Base-by-base conservation (phyloP, 345 rosid species). In the Salix suchowensis region DNA sequence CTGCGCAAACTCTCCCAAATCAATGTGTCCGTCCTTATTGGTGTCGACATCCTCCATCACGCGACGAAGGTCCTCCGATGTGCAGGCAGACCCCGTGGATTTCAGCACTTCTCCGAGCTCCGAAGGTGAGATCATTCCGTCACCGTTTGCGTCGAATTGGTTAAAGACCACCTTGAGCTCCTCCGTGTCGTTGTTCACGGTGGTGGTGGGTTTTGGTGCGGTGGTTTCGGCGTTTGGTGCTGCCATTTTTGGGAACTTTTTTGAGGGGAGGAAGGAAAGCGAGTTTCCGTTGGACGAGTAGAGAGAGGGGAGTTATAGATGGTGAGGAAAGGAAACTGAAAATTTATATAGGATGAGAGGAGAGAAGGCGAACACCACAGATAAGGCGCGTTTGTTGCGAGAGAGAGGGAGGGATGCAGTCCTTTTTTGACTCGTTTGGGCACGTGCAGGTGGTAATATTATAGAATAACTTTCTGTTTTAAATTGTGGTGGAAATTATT, bases 81-180 rank as follows among this genome's bases (percentile, higher is more conserved):
- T 89, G 86, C 79, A 85, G 54, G 77, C 42, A 6, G 97, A 82
- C 7, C 96, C 96, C 87, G 87, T 80, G 55, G 97, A 77, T 32
- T 87, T 86, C 67, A 94, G 71, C 11, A 94, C 95, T 24, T 77
- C 84, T 40, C 88, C 83, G 70, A 94, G 96, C 72, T 94, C 98
- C 2, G 32, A 3, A 3, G 77, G 76, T 26, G 97, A 94, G 98
- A 94, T 92, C 91, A 84, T 90, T 32, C 98, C 98, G 81, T 94
- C 98, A 74, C 86, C 82, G 85, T 94, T 92, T 75, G 91, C 32
- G 66, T 94, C 98, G 84, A 94, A 94, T 73, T 89, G 93, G 77
- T 91, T 40, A 85, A 94, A 94, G 36, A 94, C 86, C 42, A 65
- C 85, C 82, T 84, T 79, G 19, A 94, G 88, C 78, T 94, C 90